A percentile compares a stretch with the other conserved stretches of the same genome.
Conservation (phyloP, 148 eudicot genomes). For the Rhododendron griersonianum region DNA sequence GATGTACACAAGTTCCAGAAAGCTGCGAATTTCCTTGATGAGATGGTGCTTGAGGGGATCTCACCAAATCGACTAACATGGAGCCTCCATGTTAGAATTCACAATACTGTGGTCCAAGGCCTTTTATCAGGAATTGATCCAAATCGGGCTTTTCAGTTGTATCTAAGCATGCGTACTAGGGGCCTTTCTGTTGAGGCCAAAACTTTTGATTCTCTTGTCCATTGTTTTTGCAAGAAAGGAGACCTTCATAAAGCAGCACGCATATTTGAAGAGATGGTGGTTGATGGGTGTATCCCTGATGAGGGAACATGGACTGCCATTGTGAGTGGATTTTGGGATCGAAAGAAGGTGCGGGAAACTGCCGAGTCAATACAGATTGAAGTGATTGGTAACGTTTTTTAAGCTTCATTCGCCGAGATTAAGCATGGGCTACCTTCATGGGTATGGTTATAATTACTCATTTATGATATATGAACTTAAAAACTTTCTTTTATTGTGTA, state of each 20-base stretch:
- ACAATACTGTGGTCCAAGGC: constrained; percentile 67
- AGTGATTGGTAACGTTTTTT: constrained; percentile 19
- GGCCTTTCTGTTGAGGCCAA: constrained; percentile 70
- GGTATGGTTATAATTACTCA: neutral
- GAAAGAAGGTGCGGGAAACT: constrained; percentile 42
- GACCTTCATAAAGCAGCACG: constrained; percentile 58
- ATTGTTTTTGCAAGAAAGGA: constrained; percentile 54
- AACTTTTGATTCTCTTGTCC: constrained; percentile 50
- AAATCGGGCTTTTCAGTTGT: constrained; percentile 63
- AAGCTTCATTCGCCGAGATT: neutral
- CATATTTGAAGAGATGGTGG: constrained; percentile 71
- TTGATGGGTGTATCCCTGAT: constrained; percentile 80
- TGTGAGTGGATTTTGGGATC: constrained; percentile 53
- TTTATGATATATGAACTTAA: neutral
- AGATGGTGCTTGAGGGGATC: constrained; percentile 81
- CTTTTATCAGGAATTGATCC: constrained; percentile 44
- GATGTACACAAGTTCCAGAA: constrained; percentile 52
- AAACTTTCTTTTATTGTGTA: neutral
- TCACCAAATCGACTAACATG: constrained; percentile 77
- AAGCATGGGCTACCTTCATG: neutral
- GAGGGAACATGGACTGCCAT: constrained; percentile 54
- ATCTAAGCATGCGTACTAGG: constrained; percentile 69
- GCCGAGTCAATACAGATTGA: constrained; percentile 35
- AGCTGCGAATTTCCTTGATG: constrained; percentile 88
- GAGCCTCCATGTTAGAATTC: constrained; percentile 64